Conservation (phyloP, 1,284 basidiomycete genomes). For the Ceratobasidium theobromae region DNA sequence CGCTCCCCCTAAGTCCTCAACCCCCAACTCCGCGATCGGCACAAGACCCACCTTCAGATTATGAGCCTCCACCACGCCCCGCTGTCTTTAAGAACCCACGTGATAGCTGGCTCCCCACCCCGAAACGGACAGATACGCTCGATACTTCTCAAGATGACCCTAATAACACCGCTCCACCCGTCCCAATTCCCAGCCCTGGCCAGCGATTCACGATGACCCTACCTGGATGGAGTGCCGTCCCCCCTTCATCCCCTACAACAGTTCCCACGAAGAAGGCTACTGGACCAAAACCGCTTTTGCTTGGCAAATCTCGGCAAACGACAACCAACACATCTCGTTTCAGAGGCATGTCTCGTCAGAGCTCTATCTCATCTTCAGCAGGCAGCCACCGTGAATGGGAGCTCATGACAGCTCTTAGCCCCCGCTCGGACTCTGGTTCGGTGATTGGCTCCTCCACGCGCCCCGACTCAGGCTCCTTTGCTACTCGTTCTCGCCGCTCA, state of each 20-base stretch:
- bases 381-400: constrained; percentile 27
- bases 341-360: constrained; percentile 32
- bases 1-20: background rate
- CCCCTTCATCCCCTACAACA: constrained; percentile 18
- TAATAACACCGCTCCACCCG: background rate
- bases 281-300: constrained; percentile 33
- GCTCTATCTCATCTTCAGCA: constrained; percentile 33
- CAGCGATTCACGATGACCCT: constrained; percentile 33
- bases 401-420: constrained; percentile 18
- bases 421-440: constrained; percentile 17
- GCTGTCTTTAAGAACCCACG: constrained; percentile 26
- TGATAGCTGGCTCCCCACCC: constrained; percentile 19
- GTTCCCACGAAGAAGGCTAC: constrained; percentile 17
- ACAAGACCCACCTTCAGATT: constrained; percentile 3
- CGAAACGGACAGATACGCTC: constrained; percentile 8
- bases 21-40: constrained; percentile 14
- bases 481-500: constrained; percentile 6
- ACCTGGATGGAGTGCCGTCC: constrained; percentile 27
- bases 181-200: constrained; percentile 6
- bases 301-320: constrained; percentile 32
- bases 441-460: background rate
- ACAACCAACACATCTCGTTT: constrained; percentile 16
- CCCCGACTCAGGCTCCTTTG: constrained; percentile 17
- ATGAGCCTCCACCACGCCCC: constrained; percentile 19
- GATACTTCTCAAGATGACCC: constrained; percentile 5